A percentile compares a stretch with the other conserved stretches of the same genome.
Evolutionary conservation across 2,329 filamentous ascomycete genomes (phyloP).

Genomic region (Clonostachys byssicola): DNA sequence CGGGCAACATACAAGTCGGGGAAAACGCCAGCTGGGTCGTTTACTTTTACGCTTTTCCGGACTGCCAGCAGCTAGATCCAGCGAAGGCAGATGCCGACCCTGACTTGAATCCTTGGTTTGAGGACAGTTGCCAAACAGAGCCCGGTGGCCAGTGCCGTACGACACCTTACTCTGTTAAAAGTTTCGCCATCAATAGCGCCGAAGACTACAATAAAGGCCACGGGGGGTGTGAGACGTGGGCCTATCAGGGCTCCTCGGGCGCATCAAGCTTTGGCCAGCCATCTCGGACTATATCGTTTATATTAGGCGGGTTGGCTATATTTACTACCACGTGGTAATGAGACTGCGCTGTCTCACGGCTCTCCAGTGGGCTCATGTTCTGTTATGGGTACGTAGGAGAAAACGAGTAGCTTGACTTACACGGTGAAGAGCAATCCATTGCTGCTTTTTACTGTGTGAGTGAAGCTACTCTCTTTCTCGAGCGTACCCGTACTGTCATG

Average conservation of each 20-base stretch:
- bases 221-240: not conserved
- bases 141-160: constrained; percentile 3
- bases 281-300: too few species aligned
- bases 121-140: constrained; percentile 7
- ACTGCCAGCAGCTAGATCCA: not conserved
- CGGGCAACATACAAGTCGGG: not conserved
- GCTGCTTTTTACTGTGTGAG: too few species aligned
- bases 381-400: too few species aligned
- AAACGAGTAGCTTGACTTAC: too few species aligned
- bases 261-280: too few species aligned
- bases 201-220: not conserved
- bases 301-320: too few species aligned
- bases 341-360: too few species aligned
- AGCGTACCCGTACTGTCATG: too few species aligned
- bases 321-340: too few species aligned
- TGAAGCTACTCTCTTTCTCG: too few species aligned
- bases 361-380: too few species aligned
- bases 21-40: not conserved
- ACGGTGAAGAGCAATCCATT: too few species aligned
- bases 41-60: not conserved
- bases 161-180: not conserved
- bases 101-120: constrained; percentile 5
- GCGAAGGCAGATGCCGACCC: not conserved
- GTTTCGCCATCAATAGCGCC: not conserved
- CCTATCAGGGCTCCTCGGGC: not conserved